A percentile compares a stretch with the other conserved stretches of the same genome.
phyloP scores from a whole-genome alignment of 495 filamentous ascomycete genomes.

The Penicillium samsonianum region DNA sequence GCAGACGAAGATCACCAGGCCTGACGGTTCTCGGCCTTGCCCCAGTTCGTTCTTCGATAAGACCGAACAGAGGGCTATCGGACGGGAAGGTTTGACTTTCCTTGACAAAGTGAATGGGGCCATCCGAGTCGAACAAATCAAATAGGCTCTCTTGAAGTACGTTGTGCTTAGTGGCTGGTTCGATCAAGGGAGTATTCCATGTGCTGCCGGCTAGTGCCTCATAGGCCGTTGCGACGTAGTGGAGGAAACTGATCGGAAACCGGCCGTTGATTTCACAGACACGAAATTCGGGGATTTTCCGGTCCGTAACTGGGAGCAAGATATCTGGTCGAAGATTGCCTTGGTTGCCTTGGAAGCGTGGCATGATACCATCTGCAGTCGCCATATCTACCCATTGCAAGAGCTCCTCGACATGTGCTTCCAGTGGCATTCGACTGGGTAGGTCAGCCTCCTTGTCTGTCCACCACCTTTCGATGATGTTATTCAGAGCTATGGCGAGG shows the following conservation, averaged over 20 bases:
- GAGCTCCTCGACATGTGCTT: conserved; percentile 32
- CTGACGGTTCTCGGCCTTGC: background rate
- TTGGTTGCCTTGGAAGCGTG: conserved; percentile 10
- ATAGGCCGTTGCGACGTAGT: conserved; percentile 1
- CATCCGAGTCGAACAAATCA: background rate
- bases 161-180: background rate
- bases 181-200: background rate
- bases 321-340: conserved; percentile 41
- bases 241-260: conserved; percentile 17
- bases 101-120: background rate
- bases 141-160: conserved; percentile 1
- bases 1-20: background rate
- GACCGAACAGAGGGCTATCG: background rate
- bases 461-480: conserved; percentile 46
- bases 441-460: conserved; percentile 33
- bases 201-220: conserved; percentile 1
- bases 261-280: conserved; percentile 48
- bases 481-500: conserved; percentile 29
- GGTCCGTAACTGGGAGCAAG: conserved; percentile 20
- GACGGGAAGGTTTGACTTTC: background rate
- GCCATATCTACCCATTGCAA: conserved; percentile 14
- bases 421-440: conserved; percentile 36
- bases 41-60: conserved; percentile 1
- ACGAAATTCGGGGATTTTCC: conserved; percentile 12
- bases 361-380: conserved; percentile 9